phyloP scores from a whole-genome alignment of 164 flowering plant genomes.

The Litsea cubeba region DNA sequence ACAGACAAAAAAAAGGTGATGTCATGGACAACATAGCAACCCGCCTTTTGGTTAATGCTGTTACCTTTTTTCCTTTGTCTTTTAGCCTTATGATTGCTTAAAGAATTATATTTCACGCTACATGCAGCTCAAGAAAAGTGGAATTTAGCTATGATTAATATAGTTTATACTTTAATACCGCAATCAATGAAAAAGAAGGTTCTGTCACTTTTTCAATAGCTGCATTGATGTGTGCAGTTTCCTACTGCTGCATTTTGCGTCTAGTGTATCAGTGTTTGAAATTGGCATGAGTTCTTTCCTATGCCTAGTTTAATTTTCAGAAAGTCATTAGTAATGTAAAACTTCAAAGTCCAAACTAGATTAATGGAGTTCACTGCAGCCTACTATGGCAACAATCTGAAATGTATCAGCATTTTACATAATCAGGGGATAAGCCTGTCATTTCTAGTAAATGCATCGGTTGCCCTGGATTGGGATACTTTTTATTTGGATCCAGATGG shows the following conservation, averaged over 20 bases:
- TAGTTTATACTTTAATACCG: not conserved
- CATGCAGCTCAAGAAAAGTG: not conserved
- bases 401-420: no score
- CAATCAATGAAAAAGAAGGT: not conserved
- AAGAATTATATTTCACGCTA: not conserved
- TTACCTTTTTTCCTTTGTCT: not conserved
- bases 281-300: no score
- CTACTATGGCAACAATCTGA: no score
- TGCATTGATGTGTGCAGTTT: not conserved
- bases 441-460: no score
- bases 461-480: no score
- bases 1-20: not conserved
- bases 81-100: not conserved
- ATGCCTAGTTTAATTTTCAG: no score
- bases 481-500: no score
- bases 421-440: no score
- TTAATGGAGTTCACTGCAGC: no score
- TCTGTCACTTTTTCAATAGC: not conserved
- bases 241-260: not conserved
- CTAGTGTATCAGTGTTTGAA: no score
- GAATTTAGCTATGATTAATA: not conserved
- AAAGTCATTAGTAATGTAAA: no score
- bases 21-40: not conserved
- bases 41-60: not conserved
- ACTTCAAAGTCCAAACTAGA: no score